phyloP scores from a whole-genome alignment of 192 early-diverging fungal species.

The Phycomyces nitens region DNA sequence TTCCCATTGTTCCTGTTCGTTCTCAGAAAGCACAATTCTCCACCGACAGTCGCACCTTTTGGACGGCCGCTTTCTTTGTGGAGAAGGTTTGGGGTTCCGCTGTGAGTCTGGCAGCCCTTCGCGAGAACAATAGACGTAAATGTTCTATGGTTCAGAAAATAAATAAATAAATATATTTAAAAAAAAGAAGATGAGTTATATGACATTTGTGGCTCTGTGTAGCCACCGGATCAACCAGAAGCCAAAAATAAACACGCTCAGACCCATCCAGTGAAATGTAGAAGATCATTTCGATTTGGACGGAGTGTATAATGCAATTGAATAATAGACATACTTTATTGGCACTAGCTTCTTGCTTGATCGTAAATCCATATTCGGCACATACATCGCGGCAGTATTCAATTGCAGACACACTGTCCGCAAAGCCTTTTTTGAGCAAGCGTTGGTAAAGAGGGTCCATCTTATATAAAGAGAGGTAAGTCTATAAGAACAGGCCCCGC shows the following conservation, averaged over 20 bases:
- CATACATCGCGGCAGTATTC: slow-evolving; percentile 47
- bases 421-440: slow-evolving; percentile 46
- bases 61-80: slow-evolving; percentile 52
- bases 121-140: slow-evolving; percentile 60
- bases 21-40: slow-evolving; percentile 55
- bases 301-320: not conserved
- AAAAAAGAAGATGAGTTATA: not conserved
- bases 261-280: not conserved
- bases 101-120: slow-evolving; percentile 56
- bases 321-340: slow-evolving; percentile 30
- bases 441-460: slow-evolving; percentile 54
- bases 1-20: slow-evolving; percentile 48
- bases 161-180: not conserved
- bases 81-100: slow-evolving; percentile 48
- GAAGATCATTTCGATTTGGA: too few species aligned
- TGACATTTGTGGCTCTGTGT: not conserved
- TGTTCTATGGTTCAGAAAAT: slow-evolving; percentile 47
- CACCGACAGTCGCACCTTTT: slow-evolving; percentile 58
- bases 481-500: not conserved
- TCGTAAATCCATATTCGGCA: slow-evolving; percentile 53
- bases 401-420: slow-evolving; percentile 43
- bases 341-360: slow-evolving; percentile 59
- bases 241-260: slow-evolving; percentile 1
- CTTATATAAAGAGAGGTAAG: slow-evolving; percentile 10
- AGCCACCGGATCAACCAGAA: not conserved